These are phyloP conservation scores for Lagenidium giganteum DNA, from an alignment of 352 stramenopile species.

Conservation along the genomic window DNA sequence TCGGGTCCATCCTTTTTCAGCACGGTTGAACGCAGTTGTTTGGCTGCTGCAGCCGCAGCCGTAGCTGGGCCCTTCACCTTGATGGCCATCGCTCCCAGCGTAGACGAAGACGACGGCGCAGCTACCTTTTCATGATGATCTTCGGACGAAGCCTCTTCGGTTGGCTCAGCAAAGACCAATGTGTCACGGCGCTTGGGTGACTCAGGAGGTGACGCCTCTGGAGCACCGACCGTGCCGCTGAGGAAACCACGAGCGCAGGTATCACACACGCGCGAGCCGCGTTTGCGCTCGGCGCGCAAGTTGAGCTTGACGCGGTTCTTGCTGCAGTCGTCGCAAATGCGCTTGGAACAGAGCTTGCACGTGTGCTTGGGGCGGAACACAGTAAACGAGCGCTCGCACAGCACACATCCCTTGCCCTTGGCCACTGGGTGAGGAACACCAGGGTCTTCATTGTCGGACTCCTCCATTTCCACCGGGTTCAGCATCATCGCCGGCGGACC, in stretches of 20 bases:
- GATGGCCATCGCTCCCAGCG: no score
- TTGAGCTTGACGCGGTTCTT: conserved; percentile 78
- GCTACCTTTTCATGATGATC: not conserved
- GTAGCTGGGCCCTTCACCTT: no score
- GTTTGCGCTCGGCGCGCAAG: conserved; percentile 56
- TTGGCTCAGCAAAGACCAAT: not conserved
- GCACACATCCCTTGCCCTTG: conserved; percentile 33
- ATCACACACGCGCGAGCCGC: conserved; percentile 68
- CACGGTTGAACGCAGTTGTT: no score
- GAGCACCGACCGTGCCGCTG: no score
- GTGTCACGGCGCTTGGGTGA: no score
- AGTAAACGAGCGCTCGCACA: conserved; percentile 69
- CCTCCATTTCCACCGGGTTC: not conserved
- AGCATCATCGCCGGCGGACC: no score
- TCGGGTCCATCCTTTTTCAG: no score
- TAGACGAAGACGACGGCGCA: no score
- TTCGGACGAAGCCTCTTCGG: not conserved
- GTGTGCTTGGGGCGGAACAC: conserved; percentile 81
- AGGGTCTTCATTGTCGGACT: conserved; percentile 5
- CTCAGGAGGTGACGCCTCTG: no score
- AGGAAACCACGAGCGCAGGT: conserved; percentile 62
- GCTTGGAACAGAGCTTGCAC: conserved; percentile 63
- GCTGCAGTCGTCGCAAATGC: conserved; percentile 82
- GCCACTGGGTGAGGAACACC: conserved; percentile 2
- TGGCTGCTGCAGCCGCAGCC: no score